Evolutionary conservation across 805 yeast species (phyloP).

Genomic region (Myxozyma neglecta): DNA sequence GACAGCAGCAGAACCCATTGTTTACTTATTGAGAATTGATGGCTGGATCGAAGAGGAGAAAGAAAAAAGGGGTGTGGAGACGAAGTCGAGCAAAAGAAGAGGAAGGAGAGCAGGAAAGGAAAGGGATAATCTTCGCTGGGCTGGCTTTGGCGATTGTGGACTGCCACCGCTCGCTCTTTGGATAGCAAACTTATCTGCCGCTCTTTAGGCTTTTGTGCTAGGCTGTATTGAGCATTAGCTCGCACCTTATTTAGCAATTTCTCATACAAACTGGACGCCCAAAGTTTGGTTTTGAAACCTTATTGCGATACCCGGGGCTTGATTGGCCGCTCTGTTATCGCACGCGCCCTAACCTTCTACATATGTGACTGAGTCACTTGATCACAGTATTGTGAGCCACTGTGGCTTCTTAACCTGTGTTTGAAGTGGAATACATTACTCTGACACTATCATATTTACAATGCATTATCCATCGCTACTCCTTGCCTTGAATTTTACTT

Average conservation of each 20-base stretch:
- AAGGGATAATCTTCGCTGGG: background rate
- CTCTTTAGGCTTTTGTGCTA: background rate
- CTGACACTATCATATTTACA: background rate
- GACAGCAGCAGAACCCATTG: slow-evolving; percentile 34
- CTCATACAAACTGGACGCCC: background rate
- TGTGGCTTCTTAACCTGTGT: background rate
- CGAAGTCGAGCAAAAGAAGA: background rate
- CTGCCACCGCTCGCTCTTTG: slow-evolving; percentile 1
- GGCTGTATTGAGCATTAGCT: background rate
- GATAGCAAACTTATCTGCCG: slow-evolving; percentile 8
- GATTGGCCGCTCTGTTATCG: slow-evolving; percentile 15
- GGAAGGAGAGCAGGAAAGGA: slow-evolving; percentile 6
- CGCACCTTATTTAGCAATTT: background rate
- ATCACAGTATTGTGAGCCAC: background rate
- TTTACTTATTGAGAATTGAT: background rate
- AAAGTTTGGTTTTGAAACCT: background rate
- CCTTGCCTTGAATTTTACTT: background rate
- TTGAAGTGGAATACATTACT: background rate
- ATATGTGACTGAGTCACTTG: background rate
- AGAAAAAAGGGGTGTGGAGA: background rate
- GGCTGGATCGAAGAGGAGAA: background rate
- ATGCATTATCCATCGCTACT: background rate
- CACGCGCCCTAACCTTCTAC: background rate
- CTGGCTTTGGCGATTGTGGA: slow-evolving; percentile 10
- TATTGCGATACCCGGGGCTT: slow-evolving; percentile 6